phyloP scores from a whole-genome alignment of 169 alveolate species.

The Perkinsus olseni region DNA sequence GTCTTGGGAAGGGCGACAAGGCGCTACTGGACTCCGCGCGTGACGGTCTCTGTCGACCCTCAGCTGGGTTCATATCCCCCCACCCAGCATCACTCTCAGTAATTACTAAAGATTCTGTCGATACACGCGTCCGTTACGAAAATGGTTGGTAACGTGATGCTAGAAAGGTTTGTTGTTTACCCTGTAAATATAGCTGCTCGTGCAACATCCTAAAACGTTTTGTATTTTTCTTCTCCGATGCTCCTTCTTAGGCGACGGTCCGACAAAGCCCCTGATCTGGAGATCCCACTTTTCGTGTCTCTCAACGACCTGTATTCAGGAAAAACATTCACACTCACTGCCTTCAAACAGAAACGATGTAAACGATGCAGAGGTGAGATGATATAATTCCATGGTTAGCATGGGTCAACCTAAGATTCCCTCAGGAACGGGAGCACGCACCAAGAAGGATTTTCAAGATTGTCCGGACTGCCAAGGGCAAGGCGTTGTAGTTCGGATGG shows the following conservation, averaged over 20 bases:
- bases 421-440: constrained; percentile 70
- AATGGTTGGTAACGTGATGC: no score
- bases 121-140: no score
- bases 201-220: no score
- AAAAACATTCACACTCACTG: neutral
- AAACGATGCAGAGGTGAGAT: constrained; percentile 40
- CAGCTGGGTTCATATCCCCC: no score
- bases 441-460: constrained; percentile 48
- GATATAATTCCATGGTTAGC: constrained; percentile 21
- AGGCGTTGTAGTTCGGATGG: constrained; percentile 50
- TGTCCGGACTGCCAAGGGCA: constrained; percentile 71
- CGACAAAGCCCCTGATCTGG: neutral
- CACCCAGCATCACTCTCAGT: no score
- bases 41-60: no score
- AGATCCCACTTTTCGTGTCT: neutral
- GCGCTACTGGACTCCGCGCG: no score
- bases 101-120: no score
- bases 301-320: neutral
- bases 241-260: neutral
- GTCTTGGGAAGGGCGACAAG: no score
- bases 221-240: no score
- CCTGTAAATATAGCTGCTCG: no score
- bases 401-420: constrained; percentile 41
- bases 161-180: no score
- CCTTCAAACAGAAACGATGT: constrained; percentile 26